Base-by-base conservation (phyloP, 2,329 filamentous ascomycete species). In the Epichloe sibirici region DNA sequence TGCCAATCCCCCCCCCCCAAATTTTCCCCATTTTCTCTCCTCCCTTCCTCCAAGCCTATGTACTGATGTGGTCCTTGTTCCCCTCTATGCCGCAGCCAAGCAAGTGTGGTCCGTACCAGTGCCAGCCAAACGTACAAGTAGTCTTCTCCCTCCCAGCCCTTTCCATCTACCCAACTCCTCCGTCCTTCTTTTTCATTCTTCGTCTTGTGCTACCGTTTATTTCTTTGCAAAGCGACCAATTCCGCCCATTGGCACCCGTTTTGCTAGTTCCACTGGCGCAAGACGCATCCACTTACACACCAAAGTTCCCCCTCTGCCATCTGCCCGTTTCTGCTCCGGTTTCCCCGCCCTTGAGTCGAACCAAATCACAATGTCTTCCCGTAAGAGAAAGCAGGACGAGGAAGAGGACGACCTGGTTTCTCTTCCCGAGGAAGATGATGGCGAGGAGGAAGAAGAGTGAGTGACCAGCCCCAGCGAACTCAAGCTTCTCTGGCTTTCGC, bases 351-450 rank as follows among this genome's bases (percentile, higher is more conserved):
- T 13, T 13, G 37, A 39, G 28, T 13, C n/a, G n/a, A 50, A 50
- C 12, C 17, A 25, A 48, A n/a, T 28, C 53, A 66, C 53, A 56
- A 76, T 76, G 72, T 71, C 73, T 54, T 65, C 69, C 61, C 74
- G 75, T 62, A 78, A 78, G 74, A 74, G 74, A 70, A 76, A 75
- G 70, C 71, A 74, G 60, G 73, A 85, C 49, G 83, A 86, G 25
- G 74, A 76, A 58, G 72, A 75, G 63, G 74, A 77, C 54, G 74
- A 77, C 67, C 74, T 78, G 37, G 71, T 78, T 56, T 76, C 75
- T 56, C 73, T 78, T 51, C 75, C 75, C 51, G 75, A 76, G 55
- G 74, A 71, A 47, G 71, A 72, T 47, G 73, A 75, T 55, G 73
- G 70, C 44, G 73, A 75, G 61, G 74, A 77, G 60, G 75, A 77